A percentile compares a stretch with the other conserved stretches of the same genome.
Evolutionary conservation across 805 yeast species (phyloP).

Genomic region (Blastobotrys americana): DNA sequence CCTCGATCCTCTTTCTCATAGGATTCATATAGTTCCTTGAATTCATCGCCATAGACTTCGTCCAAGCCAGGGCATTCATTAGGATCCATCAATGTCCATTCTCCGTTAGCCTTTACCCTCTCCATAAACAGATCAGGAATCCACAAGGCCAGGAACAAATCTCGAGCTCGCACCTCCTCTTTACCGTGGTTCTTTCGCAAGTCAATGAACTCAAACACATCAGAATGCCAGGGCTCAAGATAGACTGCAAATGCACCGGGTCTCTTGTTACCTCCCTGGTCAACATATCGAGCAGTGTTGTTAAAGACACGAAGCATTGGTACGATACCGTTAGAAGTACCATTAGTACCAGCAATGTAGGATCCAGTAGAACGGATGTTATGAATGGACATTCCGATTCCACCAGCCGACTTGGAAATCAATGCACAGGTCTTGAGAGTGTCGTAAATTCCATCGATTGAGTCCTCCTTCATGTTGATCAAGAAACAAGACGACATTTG

Average conservation of each 20-base stretch:
- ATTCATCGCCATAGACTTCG: constrained; percentile 80
- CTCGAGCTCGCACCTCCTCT: constrained; percentile 90
- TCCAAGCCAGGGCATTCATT: constrained; percentile 79
- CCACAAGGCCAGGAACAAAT: constrained; percentile 90
- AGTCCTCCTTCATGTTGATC: constrained; percentile 86
- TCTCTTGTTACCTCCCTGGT: constrained; percentile 96
- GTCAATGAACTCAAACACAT: constrained; percentile 77
- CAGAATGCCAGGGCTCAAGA: constrained; percentile 96
- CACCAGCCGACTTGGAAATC: constrained; percentile 93
- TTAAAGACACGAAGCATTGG: constrained; percentile 97
- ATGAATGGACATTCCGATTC: constrained; percentile 84
- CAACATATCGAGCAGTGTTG: constrained; percentile 94
- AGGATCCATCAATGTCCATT: constrained; percentile 90
- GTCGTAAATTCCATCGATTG: constrained; percentile 90
- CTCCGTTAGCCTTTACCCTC: constrained; percentile 67
- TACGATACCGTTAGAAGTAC: constrained; percentile 83
- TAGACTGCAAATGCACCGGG: constrained; percentile 97
- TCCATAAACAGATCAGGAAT: constrained; percentile 91
- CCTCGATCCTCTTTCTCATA: constrained; percentile 70
- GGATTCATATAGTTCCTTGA: constrained; percentile 57
- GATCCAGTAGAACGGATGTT: constrained; percentile 84
- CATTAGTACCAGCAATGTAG: constrained; percentile 85
- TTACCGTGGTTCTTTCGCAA: constrained; percentile 91
- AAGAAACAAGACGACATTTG: constrained; percentile 89
- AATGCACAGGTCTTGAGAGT: constrained; percentile 83